These are phyloP conservation scores for Pichia exigua DNA, from an alignment of 805 yeast species.

Conservation along the genomic window DNA sequence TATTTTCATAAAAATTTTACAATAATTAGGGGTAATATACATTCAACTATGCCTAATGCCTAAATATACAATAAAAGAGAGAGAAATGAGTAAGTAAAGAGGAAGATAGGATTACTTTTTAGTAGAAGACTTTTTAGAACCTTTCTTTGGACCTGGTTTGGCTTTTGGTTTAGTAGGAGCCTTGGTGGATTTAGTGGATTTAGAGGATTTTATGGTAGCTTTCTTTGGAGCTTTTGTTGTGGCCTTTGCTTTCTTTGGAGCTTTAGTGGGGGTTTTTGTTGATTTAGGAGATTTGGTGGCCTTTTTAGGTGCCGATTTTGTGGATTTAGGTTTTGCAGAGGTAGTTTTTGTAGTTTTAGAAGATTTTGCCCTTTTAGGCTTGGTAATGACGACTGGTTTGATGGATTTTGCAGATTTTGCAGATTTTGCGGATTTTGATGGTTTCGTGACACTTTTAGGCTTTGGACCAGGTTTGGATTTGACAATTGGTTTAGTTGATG, in stretches of 20 bases:
- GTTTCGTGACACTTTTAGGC: constrained; percentile 14
- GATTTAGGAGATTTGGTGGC: not conserved
- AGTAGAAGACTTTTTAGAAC: not conserved
- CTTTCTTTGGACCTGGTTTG: not conserved
- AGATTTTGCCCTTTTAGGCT: no score
- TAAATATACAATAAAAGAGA: not conserved
- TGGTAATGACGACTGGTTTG: no score
- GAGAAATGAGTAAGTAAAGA: not conserved
- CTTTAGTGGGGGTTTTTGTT: not conserved
- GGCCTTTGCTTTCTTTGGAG: constrained; percentile 1
- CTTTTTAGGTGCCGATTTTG: not conserved
- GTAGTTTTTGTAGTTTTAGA: constrained; percentile 17
- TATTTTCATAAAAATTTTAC: not conserved
- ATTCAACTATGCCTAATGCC: not conserved
- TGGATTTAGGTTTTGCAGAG: no score
- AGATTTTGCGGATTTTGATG: not conserved
- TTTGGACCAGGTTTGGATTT: constrained; percentile 14
- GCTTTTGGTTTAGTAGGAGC: not conserved
- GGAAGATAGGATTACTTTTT: not conserved
- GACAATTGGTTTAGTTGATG: constrained; percentile 29
- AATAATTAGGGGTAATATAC: not conserved
- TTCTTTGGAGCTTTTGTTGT: no score
- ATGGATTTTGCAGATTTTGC: constrained; percentile 8
- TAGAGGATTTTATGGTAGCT: not conserved
- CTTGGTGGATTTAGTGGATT: not conserved